A percentile compares a stretch with the other conserved stretches of the same genome.
Conservation (phyloP, 306 rosid species). For the barrel medic (Medicago truncatula) region MtrunA17r5.0-ANR NC_053047.1:34069501-34070000, state of each 20-base stretch:
- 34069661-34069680: slow-evolving; percentile 67
- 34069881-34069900: background rate
- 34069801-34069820: slow-evolving; percentile 60
- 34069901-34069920: slow-evolving; percentile 28
- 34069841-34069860: slow-evolving; percentile 12
- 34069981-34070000: background rate
- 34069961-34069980: background rate
- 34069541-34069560: no score
- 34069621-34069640: slow-evolving; percentile 71
- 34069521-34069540: background rate
- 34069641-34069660: slow-evolving; percentile 70
- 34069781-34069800: slow-evolving; percentile 66
- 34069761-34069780: slow-evolving; percentile 75
- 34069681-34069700: slow-evolving; percentile 79
- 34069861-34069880: background rate
- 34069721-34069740: slow-evolving; percentile 56
- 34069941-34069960: background rate
- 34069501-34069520: no score
- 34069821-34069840: slow-evolving; percentile 8
- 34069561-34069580: background rate
- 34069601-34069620: slow-evolving; percentile 54
- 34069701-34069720: slow-evolving; percentile 66
- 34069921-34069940: background rate
- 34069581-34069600: background rate
- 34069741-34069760: slow-evolving; percentile 70